Conservation (phyloP, 306 rosid genomes). For the Nissolia schottii region DNA sequence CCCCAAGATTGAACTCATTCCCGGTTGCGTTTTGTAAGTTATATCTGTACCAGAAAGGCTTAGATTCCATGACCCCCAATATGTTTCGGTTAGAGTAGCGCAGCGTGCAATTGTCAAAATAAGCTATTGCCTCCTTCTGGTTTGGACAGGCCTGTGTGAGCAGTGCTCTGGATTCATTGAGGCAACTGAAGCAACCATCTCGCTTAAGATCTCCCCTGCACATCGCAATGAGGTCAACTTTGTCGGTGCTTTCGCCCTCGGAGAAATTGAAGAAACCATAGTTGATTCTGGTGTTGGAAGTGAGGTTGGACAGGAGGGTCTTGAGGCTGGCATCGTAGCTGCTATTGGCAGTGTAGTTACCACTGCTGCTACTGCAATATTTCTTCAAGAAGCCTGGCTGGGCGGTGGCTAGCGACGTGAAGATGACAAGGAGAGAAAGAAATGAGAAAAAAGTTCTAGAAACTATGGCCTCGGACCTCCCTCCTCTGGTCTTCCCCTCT, state of each 20-base stretch:
- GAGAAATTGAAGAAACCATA: slow-evolving; percentile 25
- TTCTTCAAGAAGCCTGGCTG: neutral
- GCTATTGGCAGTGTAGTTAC: slow-evolving; percentile 31
- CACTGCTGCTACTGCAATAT: neutral
- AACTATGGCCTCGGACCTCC: neutral
- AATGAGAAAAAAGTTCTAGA: neutral
- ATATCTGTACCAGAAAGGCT: neutral
- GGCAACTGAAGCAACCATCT: slow-evolving; percentile 24
- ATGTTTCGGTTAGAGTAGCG: slow-evolving; percentile 26
- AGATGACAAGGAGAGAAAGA: neutral
- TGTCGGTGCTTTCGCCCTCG: slow-evolving; percentile 15
- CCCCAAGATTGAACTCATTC: neutral
- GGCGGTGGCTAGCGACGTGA: neutral
- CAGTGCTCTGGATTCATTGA: slow-evolving; percentile 2
- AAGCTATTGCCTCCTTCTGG: slow-evolving; percentile 34
- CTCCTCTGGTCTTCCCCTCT: too few relatives aligned
- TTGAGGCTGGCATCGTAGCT: slow-evolving; percentile 31
- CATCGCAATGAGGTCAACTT: slow-evolving; percentile 14
- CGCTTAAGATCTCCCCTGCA: slow-evolving; percentile 35
- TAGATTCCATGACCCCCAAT: neutral
- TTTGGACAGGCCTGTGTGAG: slow-evolving; percentile 21
- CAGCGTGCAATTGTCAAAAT: slow-evolving; percentile 20
- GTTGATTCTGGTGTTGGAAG: neutral
- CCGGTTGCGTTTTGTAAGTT: neutral
- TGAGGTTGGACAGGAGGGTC: slow-evolving; percentile 30